Evolutionary conservation across 1,284 basidiomycete genomes (phyloP).

Genomic region (Laetiporus sulphureus): DNA sequence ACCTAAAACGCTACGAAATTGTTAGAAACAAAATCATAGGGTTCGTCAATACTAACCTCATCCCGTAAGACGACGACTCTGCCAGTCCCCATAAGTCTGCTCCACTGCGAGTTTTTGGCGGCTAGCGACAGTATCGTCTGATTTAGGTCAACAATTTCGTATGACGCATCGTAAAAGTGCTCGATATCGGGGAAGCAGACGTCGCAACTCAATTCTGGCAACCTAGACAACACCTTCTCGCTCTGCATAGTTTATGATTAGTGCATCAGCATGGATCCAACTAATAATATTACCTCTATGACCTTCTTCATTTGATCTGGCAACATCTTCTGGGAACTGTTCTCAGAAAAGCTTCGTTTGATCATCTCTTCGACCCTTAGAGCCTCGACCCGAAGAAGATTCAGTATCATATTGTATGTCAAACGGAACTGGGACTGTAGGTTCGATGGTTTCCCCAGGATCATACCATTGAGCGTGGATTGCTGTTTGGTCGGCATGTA

Average conservation of each 20-base stretch:
- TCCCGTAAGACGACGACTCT: conserved; percentile 84
- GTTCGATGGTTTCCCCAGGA: conserved; percentile 88
- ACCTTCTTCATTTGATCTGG: conserved; percentile 93
- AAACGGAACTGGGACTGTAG: conserved; percentile 96
- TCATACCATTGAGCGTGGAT: conserved; percentile 78
- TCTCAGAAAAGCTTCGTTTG: conserved; percentile 98
- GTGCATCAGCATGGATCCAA: not conserved
- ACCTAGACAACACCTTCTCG: conserved; percentile 63
- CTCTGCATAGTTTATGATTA: conserved; percentile 39
- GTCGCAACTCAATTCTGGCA: conserved; percentile 68
- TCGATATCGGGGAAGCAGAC: conserved; percentile 69
- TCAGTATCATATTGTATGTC: conserved; percentile 99
- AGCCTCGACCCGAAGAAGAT: conserved; percentile 93
- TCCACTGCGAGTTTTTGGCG: conserved; percentile 54
- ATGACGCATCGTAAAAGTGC: conserved; percentile 72
- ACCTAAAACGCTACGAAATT: conserved; percentile 66
- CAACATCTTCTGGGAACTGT: conserved; percentile 86
- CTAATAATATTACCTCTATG: conserved; percentile 48
- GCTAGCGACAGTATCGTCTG: conserved; percentile 63
- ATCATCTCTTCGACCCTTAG: conserved; percentile 99
- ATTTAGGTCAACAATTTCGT: conserved; percentile 63
- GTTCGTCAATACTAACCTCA: no score
- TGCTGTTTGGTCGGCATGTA: conserved; percentile 39
- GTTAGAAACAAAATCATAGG: conserved; percentile 19
- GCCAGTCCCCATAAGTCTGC: conserved; percentile 66